phyloP scores from a whole-genome alignment of 495 filamentous ascomycete genomes.

The Clavariopsis aquatica region DNA sequence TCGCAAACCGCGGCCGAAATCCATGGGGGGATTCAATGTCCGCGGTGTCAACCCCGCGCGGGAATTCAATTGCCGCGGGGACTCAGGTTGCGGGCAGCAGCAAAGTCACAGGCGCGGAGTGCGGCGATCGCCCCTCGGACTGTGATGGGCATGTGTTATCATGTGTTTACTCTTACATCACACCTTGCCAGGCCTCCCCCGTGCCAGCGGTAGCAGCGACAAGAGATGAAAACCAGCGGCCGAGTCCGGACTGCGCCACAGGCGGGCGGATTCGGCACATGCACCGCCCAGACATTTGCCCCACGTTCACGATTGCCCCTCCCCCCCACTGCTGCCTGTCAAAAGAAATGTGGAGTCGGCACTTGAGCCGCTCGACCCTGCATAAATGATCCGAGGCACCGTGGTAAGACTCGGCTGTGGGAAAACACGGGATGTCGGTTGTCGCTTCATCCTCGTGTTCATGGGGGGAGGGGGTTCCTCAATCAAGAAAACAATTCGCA shows the following conservation, averaged over 20 bases:
- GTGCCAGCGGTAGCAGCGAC: neutral
- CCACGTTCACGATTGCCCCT: neutral
- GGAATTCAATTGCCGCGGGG: no score
- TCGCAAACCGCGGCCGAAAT: neutral
- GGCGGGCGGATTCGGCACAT: neutral
- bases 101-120: neutral
- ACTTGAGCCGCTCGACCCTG: neutral
- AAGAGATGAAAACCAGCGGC: neutral
- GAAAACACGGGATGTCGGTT: neutral
- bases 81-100: neutral
- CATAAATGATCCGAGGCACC: neutral
- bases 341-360: slow-evolving; percentile 1
- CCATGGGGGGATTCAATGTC: neutral
- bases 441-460: slow-evolving; percentile 1
- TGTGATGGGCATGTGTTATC: neutral
- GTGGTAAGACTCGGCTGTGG: neutral
- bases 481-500: neutral
- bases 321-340: neutral
- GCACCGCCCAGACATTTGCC: neutral
- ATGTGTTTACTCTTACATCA: no score
- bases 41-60: no score
- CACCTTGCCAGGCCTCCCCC: no score
- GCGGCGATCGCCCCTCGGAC: neutral
- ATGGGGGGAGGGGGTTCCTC: neutral
- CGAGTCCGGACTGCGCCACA: neutral